A percentile compares a stretch with the other conserved stretches of the same genome.
phyloP scores from a whole-genome alignment of 768 basidiomycete species.

The Lactarius sp. region DNA sequence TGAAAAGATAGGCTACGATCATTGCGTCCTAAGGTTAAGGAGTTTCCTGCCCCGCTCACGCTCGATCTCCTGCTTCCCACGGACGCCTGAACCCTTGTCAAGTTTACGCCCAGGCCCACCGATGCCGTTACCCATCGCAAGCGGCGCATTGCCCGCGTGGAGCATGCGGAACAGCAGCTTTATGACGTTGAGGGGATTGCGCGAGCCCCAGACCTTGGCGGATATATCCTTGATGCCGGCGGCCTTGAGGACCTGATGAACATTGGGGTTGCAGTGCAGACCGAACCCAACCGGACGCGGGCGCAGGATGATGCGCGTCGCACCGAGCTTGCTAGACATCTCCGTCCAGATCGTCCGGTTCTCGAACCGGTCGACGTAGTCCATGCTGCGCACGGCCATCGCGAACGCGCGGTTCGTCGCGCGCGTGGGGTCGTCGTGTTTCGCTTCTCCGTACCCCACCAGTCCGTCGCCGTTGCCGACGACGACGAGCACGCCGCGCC shows the following conservation, averaged over 20 bases:
- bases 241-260: slow-evolving; percentile 87
- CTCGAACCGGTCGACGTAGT: slow-evolving; percentile 92
- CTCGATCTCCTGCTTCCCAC: slow-evolving; percentile 66
- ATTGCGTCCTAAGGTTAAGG: slow-evolving; percentile 55
- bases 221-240: slow-evolving; percentile 94
- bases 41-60: slow-evolving; percentile 78
- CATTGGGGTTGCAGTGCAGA: slow-evolving; percentile 77
- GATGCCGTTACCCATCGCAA: slow-evolving; percentile 77
- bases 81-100: slow-evolving; percentile 72
- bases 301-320: slow-evolving; percentile 74
- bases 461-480: slow-evolving; percentile 82
- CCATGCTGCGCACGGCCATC: slow-evolving; percentile 82
- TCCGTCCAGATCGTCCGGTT: slow-evolving; percentile 93
- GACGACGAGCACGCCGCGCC: slow-evolving; percentile 57
- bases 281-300: slow-evolving; percentile 90
- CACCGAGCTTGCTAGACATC: slow-evolving; percentile 77
- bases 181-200: slow-evolving; percentile 81
- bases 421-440: slow-evolving; percentile 50
- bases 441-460: slow-evolving; percentile 79
- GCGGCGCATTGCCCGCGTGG: slow-evolving; percentile 76
- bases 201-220: slow-evolving; percentile 92
- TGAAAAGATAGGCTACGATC: slow-evolving; percentile 17
- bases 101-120: slow-evolving; percentile 66
- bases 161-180: slow-evolving; percentile 81
- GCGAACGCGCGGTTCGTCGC: slow-evolving; percentile 57